Conservation (phyloP, 371 early-diverging fungal genomes). For the Lichtheimia hyalospora region DNA sequence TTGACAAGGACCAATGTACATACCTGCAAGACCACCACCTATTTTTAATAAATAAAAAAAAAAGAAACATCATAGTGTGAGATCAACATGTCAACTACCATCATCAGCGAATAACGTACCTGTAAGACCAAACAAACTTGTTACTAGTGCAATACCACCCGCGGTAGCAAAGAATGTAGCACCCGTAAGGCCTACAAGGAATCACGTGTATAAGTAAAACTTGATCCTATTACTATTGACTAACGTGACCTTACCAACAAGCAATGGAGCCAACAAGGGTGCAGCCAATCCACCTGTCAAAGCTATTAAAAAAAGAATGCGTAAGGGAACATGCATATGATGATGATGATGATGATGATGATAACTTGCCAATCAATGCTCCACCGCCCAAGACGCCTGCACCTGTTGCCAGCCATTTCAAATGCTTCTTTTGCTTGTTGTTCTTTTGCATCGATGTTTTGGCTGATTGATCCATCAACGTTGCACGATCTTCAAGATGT, state of each 20-base stretch:
- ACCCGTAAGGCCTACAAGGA: conserved; percentile 48
- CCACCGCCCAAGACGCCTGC: conserved; percentile 64
- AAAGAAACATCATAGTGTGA: background rate
- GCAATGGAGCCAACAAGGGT: conserved; percentile 59
- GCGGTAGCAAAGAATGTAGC: conserved; percentile 64
- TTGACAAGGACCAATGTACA: background rate
- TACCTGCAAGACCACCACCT: conserved; percentile 65
- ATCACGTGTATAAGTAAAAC: background rate
- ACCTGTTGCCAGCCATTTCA: conserved; percentile 62
- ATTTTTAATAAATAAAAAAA: conserved; percentile 3
- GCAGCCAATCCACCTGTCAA: conserved; percentile 72
- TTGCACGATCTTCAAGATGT: conserved; percentile 10
- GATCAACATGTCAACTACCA: too few relatives aligned
- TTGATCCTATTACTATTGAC: background rate
- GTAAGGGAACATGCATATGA: background rate
- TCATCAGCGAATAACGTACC: conserved; percentile 14
- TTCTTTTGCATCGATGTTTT: conserved; percentile 47
- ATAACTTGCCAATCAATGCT: conserved; percentile 55
- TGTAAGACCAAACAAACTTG: conserved; percentile 64
- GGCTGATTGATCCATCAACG: conserved; percentile 36
- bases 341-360: background rate
- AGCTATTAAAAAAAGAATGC: conserved; percentile 17
- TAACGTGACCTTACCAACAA: conserved; percentile 28
- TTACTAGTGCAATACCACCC: conserved; percentile 60
- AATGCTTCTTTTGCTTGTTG: conserved; percentile 51